Conservation (phyloP, 2,329 filamentous ascomycete species). For the Hypoxylon sp. region DNA sequence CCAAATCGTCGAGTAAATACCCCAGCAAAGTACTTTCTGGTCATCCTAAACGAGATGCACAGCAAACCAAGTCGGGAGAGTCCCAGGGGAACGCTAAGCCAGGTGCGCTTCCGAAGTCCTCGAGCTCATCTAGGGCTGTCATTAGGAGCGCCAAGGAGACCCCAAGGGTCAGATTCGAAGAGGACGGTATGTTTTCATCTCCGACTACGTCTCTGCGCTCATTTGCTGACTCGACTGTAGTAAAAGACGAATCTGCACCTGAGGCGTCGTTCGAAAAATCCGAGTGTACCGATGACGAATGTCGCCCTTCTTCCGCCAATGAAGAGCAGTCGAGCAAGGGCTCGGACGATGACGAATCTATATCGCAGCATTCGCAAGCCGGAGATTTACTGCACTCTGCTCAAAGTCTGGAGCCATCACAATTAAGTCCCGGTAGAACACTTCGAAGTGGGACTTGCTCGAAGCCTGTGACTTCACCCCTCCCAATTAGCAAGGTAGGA, state of each 20-base stretch:
- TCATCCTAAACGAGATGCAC: background rate
- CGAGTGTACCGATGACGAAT: constrained; percentile 35
- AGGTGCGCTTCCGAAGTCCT: background rate
- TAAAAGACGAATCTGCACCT: background rate
- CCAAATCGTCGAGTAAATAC: background rate
- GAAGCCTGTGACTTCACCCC: constrained; percentile 13
- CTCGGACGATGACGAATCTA: background rate
- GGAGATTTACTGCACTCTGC: background rate
- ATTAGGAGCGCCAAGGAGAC: constrained; percentile 23
- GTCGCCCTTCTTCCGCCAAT: constrained; percentile 16
- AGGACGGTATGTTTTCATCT: constrained; percentile 29
- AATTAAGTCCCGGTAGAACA: constrained; percentile 2
- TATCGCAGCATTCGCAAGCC: background rate
- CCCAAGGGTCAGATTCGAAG: constrained; percentile 22
- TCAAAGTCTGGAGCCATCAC: background rate
- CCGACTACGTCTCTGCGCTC: background rate
- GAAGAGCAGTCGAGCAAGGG: constrained; percentile 10
- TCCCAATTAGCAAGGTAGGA: constrained; percentile 25
- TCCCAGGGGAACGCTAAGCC: background rate
- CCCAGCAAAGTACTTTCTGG: background rate
- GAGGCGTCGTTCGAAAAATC: constrained; percentile 21
- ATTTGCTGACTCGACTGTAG: constrained; percentile 11
- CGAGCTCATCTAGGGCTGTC: constrained; percentile 2
- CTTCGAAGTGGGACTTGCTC: constrained; percentile 15
- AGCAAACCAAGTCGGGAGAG: background rate